Evolutionary conservation across 2,329 filamentous ascomycete genomes (phyloP).

Genomic region (Ilyonectria sp.): DNA sequence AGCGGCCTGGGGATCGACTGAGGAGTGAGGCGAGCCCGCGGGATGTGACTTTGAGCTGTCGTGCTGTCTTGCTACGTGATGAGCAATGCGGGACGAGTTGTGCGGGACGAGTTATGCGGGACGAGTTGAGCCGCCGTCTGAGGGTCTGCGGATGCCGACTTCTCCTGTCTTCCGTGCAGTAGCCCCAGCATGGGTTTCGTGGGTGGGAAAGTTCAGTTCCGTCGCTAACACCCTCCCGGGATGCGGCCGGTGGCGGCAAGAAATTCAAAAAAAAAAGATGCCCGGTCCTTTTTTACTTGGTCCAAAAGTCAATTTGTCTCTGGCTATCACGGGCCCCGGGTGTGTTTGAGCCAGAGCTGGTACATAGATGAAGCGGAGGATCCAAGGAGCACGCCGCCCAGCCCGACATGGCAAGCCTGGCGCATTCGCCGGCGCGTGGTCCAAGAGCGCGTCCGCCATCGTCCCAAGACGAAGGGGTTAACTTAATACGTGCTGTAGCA

Average conservation of each 20-base stretch:
- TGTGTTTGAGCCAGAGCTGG: neutral
- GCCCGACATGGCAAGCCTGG: neutral
- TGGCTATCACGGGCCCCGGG: neutral
- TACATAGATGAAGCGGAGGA: neutral
- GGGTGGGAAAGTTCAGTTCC: neutral
- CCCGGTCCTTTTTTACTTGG: neutral
- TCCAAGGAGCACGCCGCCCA: neutral
- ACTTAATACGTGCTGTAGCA: neutral
- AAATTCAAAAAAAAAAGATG: neutral
- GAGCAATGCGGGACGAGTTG: neutral
- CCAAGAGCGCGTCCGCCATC: neutral
- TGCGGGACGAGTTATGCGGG: neutral
- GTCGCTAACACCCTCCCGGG: neutral
- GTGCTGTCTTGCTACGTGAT: neutral
- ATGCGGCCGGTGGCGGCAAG: neutral
- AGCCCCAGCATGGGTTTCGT: neutral
- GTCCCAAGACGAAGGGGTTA: neutral
- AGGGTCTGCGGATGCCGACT: no score
- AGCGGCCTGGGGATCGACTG: conserved; percentile 35
- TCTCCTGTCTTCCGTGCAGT: neutral
- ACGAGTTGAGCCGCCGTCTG: neutral
- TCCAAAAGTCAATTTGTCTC: conserved; percentile 8
- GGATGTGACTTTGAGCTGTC: conserved; percentile 13
- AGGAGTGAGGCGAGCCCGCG: conserved; percentile 42
- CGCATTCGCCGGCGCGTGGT: neutral